Percentiles rank a stretch among this genome's conserved stretches.
phyloP scores from a whole-genome alignment of 805 yeast species.

The Sugiyamaella boreocaroliniensis region DNA sequence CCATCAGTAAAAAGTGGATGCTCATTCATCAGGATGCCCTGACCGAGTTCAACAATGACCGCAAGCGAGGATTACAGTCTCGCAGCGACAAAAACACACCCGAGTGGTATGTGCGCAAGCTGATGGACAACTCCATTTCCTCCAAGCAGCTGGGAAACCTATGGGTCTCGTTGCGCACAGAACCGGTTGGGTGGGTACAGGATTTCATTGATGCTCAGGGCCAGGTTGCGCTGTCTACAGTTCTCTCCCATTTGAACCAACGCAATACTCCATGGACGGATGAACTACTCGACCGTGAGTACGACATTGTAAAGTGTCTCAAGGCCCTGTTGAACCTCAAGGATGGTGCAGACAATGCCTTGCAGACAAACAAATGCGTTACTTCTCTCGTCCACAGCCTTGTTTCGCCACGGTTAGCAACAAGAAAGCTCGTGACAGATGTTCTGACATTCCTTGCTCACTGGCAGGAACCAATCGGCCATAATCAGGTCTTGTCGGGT shows the following conservation, averaged over 20 bases:
- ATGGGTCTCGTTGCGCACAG: slow-evolving; percentile 89
- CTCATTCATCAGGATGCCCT: slow-evolving; percentile 79
- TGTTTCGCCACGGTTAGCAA: slow-evolving; percentile 63
- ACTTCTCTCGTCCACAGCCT: slow-evolving; percentile 66
- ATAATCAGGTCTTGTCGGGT: slow-evolving; percentile 50
- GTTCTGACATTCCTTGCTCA: slow-evolving; percentile 53
- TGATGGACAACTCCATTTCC: slow-evolving; percentile 64
- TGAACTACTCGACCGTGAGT: slow-evolving; percentile 59
- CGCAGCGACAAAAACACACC: slow-evolving; percentile 43
- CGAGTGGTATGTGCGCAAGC: slow-evolving; percentile 64
- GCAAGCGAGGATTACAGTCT: slow-evolving; percentile 26
- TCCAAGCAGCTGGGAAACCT: slow-evolving; percentile 69
- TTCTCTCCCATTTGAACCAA: slow-evolving; percentile 48
- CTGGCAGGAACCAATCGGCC: slow-evolving; percentile 41
- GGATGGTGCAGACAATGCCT: slow-evolving; percentile 54
- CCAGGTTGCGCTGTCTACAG: slow-evolving; percentile 64
- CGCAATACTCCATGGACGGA: slow-evolving; percentile 30
- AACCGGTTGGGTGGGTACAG: slow-evolving; percentile 76
- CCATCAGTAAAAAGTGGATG: slow-evolving; percentile 83
- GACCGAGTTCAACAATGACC: slow-evolving; percentile 59
- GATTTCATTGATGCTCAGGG: slow-evolving; percentile 77
- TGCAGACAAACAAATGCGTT: slow-evolving; percentile 38
- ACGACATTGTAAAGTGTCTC: slow-evolving; percentile 67
- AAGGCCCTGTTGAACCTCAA: slow-evolving; percentile 62
- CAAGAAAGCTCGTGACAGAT: slow-evolving; percentile 76